Percentiles rank a stretch among this genome's conserved stretches.
Evolutionary conservation across 2,329 filamentous ascomycete species (phyloP).

Genomic region (Alternaria novae-zelandiae): DNA sequence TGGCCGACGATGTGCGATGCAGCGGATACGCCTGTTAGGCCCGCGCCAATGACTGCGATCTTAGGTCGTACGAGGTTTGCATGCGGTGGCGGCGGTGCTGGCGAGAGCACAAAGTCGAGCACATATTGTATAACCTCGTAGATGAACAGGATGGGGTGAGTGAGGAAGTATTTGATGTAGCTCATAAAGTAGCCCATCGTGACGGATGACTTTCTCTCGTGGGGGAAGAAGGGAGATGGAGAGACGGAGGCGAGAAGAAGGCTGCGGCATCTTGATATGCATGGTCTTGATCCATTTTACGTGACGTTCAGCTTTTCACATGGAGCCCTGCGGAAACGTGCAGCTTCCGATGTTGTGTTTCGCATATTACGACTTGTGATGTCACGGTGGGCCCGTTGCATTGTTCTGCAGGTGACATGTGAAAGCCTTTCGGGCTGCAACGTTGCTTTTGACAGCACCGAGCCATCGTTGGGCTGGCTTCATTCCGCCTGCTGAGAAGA

Average conservation of each 20-base stretch:
- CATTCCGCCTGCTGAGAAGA: too few relatives aligned
- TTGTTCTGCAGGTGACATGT: constrained; percentile 17
- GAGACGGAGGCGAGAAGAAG: neutral
- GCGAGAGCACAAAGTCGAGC: constrained; percentile 70
- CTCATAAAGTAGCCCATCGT: constrained; percentile 26
- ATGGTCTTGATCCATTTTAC: neutral
- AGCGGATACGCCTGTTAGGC: constrained; percentile 75
- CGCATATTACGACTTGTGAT: constrained; percentile 24
- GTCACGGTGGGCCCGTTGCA: constrained; percentile 24
- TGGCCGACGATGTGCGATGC: constrained; percentile 84
- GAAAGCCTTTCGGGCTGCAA: constrained; percentile 14
- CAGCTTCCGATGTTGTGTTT: constrained; percentile 18
- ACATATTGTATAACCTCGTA: constrained; percentile 72
- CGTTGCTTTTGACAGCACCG: neutral
- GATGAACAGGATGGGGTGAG: constrained; percentile 61
- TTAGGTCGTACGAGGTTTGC: constrained; percentile 65
- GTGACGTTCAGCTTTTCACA: neutral
- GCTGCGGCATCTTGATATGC: neutral
- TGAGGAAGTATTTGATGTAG: constrained; percentile 38
- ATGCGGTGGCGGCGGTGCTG: constrained; percentile 68
- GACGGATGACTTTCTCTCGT: neutral
- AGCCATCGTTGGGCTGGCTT: too few relatives aligned
- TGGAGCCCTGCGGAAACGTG: constrained; percentile 10
- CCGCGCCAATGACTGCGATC: constrained; percentile 56
- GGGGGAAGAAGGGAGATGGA: neutral